phyloP scores from a whole-genome alignment of 192 early-diverging fungal species.

The Linnemannia exigua region DNA sequence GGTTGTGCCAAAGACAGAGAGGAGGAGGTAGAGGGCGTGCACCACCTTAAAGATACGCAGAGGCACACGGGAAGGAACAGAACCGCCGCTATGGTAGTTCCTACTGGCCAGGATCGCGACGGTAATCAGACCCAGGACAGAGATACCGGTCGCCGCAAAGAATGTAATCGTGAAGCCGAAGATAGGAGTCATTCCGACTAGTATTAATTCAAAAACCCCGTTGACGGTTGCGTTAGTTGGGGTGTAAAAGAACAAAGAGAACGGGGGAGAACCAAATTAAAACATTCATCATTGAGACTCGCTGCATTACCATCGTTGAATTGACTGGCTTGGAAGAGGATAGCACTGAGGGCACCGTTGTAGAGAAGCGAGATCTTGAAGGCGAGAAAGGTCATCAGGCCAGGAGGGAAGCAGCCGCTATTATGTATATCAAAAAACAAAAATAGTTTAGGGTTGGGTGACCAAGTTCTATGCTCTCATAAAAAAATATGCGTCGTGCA shows the following conservation, averaged over 20 bases:
- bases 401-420: slow-evolving; percentile 23
- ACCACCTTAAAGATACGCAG: slow-evolving; percentile 14
- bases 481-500: not conserved
- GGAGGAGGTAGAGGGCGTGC: slow-evolving; percentile 8
- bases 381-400: not conserved
- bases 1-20: not conserved
- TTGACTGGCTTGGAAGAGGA: slow-evolving; percentile 43
- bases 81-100: not conserved
- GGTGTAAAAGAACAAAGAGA: not conserved
- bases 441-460: not conserved
- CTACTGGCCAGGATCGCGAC: not conserved
- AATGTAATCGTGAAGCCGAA: slow-evolving; percentile 14
- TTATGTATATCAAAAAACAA: not conserved
- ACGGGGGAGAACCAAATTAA: too few species aligned
- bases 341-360: slow-evolving; percentile 19
- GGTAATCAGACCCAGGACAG: slow-evolving; percentile 12
- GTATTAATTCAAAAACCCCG: not conserved
- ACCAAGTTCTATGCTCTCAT: not conserved
- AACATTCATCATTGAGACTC: too few species aligned
- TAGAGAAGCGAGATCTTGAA: slow-evolving; percentile 23
- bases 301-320: slow-evolving; percentile 26
- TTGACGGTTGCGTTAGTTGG: not conserved
- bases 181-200: slow-evolving; percentile 4
- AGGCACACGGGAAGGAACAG: not conserved
- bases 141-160: not conserved